These are phyloP conservation scores for Rutstroemia sp. DNA, from an alignment of 2,329 filamentous ascomycete species.

Conservation along the genomic window DNA sequence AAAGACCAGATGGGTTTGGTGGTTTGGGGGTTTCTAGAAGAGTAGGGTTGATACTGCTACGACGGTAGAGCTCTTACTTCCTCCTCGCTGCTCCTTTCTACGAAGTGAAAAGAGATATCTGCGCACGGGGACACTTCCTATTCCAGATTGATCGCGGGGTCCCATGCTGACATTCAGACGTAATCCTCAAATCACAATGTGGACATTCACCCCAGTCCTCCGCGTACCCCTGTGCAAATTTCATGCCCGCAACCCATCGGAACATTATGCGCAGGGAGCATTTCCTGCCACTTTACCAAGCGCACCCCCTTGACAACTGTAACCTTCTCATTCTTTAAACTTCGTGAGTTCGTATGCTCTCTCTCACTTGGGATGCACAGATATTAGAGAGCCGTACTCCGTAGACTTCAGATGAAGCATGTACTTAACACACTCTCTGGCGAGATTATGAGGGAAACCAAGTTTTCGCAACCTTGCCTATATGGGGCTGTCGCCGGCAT, in stretches of 20 bases:
- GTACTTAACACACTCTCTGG: no score
- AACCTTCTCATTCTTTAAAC: background rate
- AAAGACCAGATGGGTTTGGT: no score
- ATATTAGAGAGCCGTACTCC: no score
- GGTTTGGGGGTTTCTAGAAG: no score
- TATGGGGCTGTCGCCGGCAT: no score
- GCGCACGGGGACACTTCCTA: background rate
- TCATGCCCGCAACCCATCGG: background rate
- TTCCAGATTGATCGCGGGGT: background rate
- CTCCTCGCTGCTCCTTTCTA: background rate
- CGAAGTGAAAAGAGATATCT: background rate
- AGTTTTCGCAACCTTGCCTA: no score
- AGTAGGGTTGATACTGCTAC: no score
- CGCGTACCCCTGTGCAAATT: background rate
- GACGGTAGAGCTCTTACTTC: background rate
- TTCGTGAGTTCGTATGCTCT: background rate
- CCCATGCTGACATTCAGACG: background rate
- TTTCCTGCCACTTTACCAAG: conserved; percentile 2
- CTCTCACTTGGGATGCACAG: no score
- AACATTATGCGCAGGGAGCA: conserved; percentile 1
- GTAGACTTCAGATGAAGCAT: no score
- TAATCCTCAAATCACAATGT: background rate
- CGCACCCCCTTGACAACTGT: background rate
- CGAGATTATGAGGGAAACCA: no score
- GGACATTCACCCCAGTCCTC: background rate